Base-by-base conservation (phyloP, 2,329 filamentous ascomycete species). In the Pseudocercospora pini-densiflorae region DNA sequence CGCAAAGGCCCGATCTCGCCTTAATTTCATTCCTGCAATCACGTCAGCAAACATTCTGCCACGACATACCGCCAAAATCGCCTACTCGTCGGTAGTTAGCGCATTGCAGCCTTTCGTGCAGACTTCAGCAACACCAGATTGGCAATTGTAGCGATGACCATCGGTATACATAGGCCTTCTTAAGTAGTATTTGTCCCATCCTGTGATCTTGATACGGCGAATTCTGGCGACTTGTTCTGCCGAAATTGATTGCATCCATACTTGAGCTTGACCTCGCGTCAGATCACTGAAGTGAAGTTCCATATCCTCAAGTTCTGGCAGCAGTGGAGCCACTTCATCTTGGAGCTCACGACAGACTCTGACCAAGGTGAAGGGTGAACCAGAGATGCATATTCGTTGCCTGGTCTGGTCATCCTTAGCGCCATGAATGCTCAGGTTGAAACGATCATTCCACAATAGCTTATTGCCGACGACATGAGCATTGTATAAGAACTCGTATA, bases 61-160 rank as follows among this genome's bases (percentile, higher is more conserved):
- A 45, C 16, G n/a, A 36, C 23, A 8, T 7, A 12, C 19, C 5
- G 23, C 33, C 12, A 16, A 36, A 36, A 14, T 27, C 51, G 29
- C 60, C 24, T 54, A 54, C 47, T 53, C 31, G 19, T 62, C 29
- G 24, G 23, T 40, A 10, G 14, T 61, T 14, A 29, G 14, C 43
- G 14, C 47, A 16, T 43, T 10, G 24, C 60, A 62, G 6, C 9
- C n/a, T 21, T 62, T 54, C 14, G 47, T 62, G 21, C 60, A 62
- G 24, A 51, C 60, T 9, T 24, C 33, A n/a, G 47, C 31, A 12
- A 19, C 19, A 12, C 5, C 21, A n/a, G n/a, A 54, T 23, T 54
- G 45, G 36, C 60, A 62, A 36, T 62, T 43, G 21, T 54, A 40
- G 27, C 47, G 60, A 54, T 62, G 60, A 19, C 60, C 60, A 29